These are phyloP conservation scores for Debaryomycetaceae sp. DNA, from an alignment of 1,139 yeast species.

Conservation along the genomic window DNA sequence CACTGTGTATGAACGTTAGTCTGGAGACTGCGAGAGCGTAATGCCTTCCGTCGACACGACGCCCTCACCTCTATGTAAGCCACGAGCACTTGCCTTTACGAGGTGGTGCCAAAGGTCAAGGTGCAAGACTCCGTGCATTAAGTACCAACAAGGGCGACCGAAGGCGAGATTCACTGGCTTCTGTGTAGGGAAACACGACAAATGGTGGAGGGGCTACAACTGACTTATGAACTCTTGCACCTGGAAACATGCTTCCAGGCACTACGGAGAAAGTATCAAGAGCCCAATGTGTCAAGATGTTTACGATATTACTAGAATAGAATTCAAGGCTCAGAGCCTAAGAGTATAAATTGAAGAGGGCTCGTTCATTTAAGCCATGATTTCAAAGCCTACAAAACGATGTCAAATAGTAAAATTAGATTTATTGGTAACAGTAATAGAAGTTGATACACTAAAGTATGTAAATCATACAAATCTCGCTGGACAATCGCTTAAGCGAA, in stretches of 20 bases:
- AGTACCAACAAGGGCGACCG: too few species aligned
- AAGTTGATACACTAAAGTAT: background rate
- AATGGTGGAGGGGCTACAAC: background rate
- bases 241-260: background rate
- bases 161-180: background rate
- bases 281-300: background rate
- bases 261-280: background rate
- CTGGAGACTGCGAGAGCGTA: too few species aligned
- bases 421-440: background rate
- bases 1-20: too few species aligned
- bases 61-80: too few species aligned
- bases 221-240: background rate
- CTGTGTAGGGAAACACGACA: background rate
- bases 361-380: background rate
- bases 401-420: background rate
- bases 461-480: background rate
- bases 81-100: too few species aligned
- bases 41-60: too few species aligned
- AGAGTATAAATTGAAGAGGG: background rate
- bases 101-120: too few species aligned
- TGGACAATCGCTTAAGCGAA: slow-evolving; percentile 10
- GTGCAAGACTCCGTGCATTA: too few species aligned
- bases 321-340: background rate
- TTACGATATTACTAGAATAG: background rate
- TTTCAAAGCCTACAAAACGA: background rate